Base-by-base conservation (phyloP, 164 flowering plant genomes). In the Berberis vulgaris region DNA sequence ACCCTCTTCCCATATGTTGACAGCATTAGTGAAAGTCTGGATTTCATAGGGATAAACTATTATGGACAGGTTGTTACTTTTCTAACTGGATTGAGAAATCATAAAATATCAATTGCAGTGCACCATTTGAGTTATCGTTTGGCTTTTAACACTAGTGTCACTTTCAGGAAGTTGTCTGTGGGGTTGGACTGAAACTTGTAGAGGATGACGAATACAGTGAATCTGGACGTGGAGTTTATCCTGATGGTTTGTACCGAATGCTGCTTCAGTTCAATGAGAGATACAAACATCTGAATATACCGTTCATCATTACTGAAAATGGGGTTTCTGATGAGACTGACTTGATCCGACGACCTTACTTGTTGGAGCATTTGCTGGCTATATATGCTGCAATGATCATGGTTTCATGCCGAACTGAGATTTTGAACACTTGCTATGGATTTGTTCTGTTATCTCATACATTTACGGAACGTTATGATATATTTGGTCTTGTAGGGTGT, bases 221-320 rank as follows among this genome's bases (percentile, higher is more conserved):
- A 82, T 91, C 98, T 64, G 98, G 98, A 2, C 93, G 96, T 61
- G 97, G 86, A 9, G 88, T 94, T 40, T 94, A 94, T 67, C 98
- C 97, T 42, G 98, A 90, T 83, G 98, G 98, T 55, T 72, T 94
- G 71, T 94, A 67, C 73, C 84, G 96, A 38, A 76, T 94, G 82
- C 73, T 94, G 65, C 85, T 91, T 63, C 85, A 88, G 76, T 94
- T 88, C 65, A 88, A 94, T 70, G 95, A 94, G 72, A 82, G 97
- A 81, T 94, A 94, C 83, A 86, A 81, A 70, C 86, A 88, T 76
- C 77, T 85, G 44, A 79, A 82, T 43, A 5, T 88, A 5, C 97
- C 98, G 6, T 94, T 86, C 71, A 88, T 94, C 63, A 77, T 94
- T 45, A 79, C 95, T 47, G 98, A 88, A 71, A 94, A 94, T 78